Percentiles rank a stretch among this genome's conserved stretches.
Evolutionary conservation across 306 rosid genomes (phyloP).

Genomic region (Trifolium subterraneum): DNA sequence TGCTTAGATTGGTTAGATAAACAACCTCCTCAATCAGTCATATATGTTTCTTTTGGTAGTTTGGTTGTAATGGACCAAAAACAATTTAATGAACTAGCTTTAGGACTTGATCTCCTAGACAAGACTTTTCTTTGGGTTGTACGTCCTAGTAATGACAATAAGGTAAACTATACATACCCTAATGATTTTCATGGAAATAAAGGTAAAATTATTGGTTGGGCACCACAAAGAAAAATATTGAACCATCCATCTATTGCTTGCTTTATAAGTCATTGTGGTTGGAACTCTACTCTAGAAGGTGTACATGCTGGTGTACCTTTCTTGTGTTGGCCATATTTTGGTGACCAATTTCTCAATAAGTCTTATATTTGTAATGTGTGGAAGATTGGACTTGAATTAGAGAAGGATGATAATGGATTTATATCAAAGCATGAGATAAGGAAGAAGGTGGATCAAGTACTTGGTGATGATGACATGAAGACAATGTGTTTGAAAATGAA

Average conservation of each 20-base stretch:
- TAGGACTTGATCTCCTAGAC: conserved; percentile 39
- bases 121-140: conserved; percentile 47
- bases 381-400: conserved; percentile 39
- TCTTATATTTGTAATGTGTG: conserved; percentile 44
- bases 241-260: conserved; percentile 47
- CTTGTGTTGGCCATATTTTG: conserved; percentile 40
- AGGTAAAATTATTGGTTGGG: conserved; percentile 51
- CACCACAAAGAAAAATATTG: conserved; percentile 48
- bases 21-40: conserved; percentile 40
- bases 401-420: conserved; percentile 37
- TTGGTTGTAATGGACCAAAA: neutral
- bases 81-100: conserved; percentile 47
- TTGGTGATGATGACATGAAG: conserved; percentile 18
- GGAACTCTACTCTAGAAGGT: conserved; percentile 59
- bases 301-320: conserved; percentile 46
- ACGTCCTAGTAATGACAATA: conserved; percentile 15
- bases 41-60: conserved; percentile 49
- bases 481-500: conserved; percentile 28
- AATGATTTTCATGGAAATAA: conserved; percentile 37
- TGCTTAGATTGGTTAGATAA: conserved; percentile 44
- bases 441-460: conserved; percentile 38
- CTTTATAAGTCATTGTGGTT: conserved; percentile 63
- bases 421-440: conserved; percentile 32
- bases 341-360: conserved; percentile 28
- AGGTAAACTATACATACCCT: conserved; percentile 34